phyloP scores from a whole-genome alignment of 169 alveolate genomes.

The Eimeria mitis region DNA sequence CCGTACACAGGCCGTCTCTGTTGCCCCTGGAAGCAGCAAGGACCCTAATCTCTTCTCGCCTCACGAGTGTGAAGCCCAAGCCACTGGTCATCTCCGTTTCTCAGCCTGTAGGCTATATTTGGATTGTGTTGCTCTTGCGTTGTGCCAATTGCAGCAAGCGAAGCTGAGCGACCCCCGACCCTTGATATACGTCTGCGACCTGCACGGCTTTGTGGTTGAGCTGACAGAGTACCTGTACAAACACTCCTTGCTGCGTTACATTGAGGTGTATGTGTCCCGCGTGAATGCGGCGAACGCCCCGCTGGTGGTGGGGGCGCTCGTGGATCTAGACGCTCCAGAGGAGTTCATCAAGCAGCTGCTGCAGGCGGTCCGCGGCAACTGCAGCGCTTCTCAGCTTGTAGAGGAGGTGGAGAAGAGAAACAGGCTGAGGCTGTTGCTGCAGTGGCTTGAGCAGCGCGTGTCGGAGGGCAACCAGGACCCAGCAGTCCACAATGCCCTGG shows the following conservation, averaged over 20 bases:
- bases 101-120: neutral
- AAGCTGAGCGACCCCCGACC: conserved; percentile 99
- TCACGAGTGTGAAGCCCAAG: neutral
- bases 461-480: conserved; percentile 98
- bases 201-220: conserved; percentile 98
- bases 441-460: conserved; percentile 99
- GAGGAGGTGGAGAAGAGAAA: conserved; percentile 99
- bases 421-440: conserved; percentile 96
- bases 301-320: conserved; percentile 98
- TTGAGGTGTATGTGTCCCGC: conserved; percentile 93
- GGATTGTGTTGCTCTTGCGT: neutral
- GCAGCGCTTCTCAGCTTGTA: conserved; percentile 98
- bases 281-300: conserved; percentile 96
- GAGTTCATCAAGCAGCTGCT: conserved; percentile 95
- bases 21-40: neutral
- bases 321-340: conserved; percentile 99
- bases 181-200: conserved; percentile 99
- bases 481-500: conserved; percentile 99
- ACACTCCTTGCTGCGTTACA: conserved; percentile 97
- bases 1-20: neutral
- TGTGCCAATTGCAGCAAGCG: conserved; percentile 95
- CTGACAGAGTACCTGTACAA: conserved; percentile 98
- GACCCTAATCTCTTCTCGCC: neutral
- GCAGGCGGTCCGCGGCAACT: conserved; percentile 96
- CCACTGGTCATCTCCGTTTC: neutral